These are phyloP conservation scores for Prunus mume DNA, from an alignment of 306 rosid species.

Conservation along the genomic window DNA sequence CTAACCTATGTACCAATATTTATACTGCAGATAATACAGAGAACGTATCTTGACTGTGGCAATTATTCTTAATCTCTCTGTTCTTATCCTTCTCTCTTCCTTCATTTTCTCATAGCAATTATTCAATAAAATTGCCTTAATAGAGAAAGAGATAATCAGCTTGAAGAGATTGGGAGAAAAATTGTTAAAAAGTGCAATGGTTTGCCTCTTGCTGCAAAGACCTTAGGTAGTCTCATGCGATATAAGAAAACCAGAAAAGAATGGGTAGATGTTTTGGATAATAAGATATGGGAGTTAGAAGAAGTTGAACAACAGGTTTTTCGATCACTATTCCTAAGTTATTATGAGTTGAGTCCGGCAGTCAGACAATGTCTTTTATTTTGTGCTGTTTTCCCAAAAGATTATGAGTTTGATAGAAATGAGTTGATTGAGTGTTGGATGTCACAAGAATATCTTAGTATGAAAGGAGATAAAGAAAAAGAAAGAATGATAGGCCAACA, in stretches of 20 bases:
- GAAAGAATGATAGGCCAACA: too few species aligned
- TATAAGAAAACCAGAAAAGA: background rate
- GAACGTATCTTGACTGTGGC: too few species aligned
- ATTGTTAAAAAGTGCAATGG: background rate
- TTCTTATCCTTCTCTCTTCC: too few species aligned
- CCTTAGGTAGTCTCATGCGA: constrained; percentile 8
- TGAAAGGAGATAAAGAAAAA: too few species aligned
- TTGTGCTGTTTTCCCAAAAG: background rate
- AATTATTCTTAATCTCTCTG: too few species aligned
- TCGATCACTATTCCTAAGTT: background rate
- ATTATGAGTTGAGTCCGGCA: too few species aligned
- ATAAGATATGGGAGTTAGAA: background rate
- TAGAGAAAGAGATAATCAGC: too few species aligned
- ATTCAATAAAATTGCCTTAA: background rate
- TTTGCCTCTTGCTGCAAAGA: background rate
- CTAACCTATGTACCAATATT: too few species aligned
- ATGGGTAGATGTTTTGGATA: background rate
- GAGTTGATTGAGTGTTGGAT: too few species aligned
- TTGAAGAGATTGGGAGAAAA: background rate
- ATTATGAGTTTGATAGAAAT: background rate
- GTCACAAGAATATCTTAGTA: too few species aligned
- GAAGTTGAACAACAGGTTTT: background rate
- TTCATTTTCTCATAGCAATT: background rate
- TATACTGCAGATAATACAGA: too few species aligned
- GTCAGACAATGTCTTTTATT: background rate